A percentile compares a stretch with the other conserved stretches of the same genome.
These are phyloP conservation scores for Flaveria bidentis DNA, from an alignment of 129 eudicot genomes.

Conservation along the genomic window DNA sequence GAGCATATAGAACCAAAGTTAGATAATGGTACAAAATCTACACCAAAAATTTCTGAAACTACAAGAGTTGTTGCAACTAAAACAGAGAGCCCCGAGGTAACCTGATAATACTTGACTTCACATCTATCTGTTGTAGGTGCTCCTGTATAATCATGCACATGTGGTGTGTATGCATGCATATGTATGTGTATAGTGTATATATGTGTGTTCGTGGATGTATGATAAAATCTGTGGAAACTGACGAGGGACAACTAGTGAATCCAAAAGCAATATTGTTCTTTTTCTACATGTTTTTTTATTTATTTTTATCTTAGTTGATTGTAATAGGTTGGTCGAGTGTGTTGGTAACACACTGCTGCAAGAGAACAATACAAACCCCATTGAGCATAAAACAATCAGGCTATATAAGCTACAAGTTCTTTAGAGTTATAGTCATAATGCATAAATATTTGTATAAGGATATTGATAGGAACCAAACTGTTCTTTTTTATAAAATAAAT, in stretches of 20 bases:
- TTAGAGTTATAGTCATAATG: not conserved
- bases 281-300: not conserved
- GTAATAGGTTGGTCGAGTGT: not conserved
- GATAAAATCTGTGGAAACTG: not conserved
- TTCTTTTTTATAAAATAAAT: not conserved
- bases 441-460: not conserved
- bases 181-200: not conserved
- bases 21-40: slow-evolving; percentile 33
- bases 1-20: slow-evolving; percentile 43
- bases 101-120: slow-evolving; percentile 4
- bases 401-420: not conserved
- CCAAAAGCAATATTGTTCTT: not conserved
- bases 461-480: not conserved
- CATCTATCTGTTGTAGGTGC: not conserved
- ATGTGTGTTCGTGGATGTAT: not conserved
- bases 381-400: slow-evolving; percentile 2
- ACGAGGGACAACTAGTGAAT: not conserved
- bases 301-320: not conserved
- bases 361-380: not conserved
- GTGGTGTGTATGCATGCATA: not conserved
- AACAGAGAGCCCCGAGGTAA: slow-evolving; percentile 53
- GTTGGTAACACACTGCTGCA: not conserved
- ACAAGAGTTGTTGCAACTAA: slow-evolving; percentile 44
- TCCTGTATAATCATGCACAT: not conserved
- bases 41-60: slow-evolving; percentile 46